These are phyloP conservation scores for Sambucus nigra DNA, from an alignment of 129 eudicot species.

Conservation along the genomic window DNA sequence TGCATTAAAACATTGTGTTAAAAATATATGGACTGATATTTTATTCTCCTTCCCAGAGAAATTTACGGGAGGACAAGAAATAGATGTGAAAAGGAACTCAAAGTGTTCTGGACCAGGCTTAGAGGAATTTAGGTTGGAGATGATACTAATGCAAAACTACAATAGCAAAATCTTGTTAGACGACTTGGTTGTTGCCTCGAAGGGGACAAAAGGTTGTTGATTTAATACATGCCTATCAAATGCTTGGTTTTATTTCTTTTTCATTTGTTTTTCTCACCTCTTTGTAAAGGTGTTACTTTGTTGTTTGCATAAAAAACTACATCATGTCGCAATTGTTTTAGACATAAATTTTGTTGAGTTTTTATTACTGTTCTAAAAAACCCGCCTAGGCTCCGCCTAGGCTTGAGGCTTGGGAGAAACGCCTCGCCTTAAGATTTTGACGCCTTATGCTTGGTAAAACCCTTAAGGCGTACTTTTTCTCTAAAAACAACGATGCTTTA, in stretches of 20 bases:
- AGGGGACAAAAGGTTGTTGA: slow-evolving; percentile 57
- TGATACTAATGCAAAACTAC: slow-evolving; percentile 57
- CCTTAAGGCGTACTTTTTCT: no score
- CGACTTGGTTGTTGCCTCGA: slow-evolving; percentile 62
- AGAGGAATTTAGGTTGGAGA: slow-evolving; percentile 63
- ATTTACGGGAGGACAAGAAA: slow-evolving; percentile 43
- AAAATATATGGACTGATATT: neutral
- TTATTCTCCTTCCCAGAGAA: slow-evolving; percentile 36
- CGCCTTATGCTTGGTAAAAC: no score
- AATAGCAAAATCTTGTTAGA: slow-evolving; percentile 81
- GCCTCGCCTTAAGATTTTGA: no score
- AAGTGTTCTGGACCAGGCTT: slow-evolving; percentile 63
- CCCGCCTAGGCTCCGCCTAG: no score
- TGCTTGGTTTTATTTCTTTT: slow-evolving; percentile 75
- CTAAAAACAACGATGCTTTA: no score
- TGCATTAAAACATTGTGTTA: neutral
- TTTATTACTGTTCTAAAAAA: no score
- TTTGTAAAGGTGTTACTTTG: neutral
- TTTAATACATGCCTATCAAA: slow-evolving; percentile 70
- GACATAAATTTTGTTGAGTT: neutral
- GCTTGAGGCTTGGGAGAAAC: no score
- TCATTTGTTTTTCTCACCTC: slow-evolving; percentile 26
- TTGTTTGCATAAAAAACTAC: slow-evolving; percentile 3
- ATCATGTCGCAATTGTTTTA: neutral
- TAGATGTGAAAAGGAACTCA: slow-evolving; percentile 74